Evolutionary conservation across 2,329 filamentous ascomycete species (phyloP).

Genomic region (Neonectria punicea): DNA sequence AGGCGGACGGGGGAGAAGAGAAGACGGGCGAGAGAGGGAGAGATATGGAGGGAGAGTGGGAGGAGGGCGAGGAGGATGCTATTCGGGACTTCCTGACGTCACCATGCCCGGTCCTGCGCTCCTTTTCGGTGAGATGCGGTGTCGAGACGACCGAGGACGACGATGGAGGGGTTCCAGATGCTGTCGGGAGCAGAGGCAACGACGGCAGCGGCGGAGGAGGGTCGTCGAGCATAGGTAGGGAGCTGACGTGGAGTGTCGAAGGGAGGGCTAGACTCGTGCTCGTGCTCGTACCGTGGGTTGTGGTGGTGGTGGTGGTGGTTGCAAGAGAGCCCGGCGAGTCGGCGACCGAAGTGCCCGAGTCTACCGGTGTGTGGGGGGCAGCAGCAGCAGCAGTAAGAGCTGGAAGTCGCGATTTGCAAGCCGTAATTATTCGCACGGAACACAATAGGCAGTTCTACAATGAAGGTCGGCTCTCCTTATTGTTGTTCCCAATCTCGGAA

Average conservation of each 20-base stretch:
- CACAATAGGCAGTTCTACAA: slow-evolving; percentile 19
- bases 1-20: slow-evolving; percentile 9
- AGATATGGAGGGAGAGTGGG: slow-evolving; percentile 13
- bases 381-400: neutral
- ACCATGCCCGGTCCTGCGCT: slow-evolving; percentile 35
- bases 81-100: slow-evolving; percentile 38
- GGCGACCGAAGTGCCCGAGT: slow-evolving; percentile 36
- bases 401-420: slow-evolving; percentile 10
- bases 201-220: neutral
- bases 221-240: neutral
- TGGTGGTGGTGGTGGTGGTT: neutral
- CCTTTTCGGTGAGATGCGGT: slow-evolving; percentile 13
- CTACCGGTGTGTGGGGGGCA: neutral
- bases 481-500: slow-evolving; percentile 31
- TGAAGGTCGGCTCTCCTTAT: slow-evolving; percentile 31
- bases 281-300: neutral
- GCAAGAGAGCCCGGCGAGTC: neutral
- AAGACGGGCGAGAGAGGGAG: slow-evolving; percentile 10
- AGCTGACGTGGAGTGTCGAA: neutral
- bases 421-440: slow-evolving; percentile 15
- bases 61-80: slow-evolving; percentile 17
- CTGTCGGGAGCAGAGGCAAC: neutral
- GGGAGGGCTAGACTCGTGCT: neutral
- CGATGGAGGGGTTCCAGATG: neutral
- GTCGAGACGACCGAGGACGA: neutral